Base-by-base conservation (phyloP, 2,329 filamentous ascomycete genomes). In the Cladophialophora exuberans region DNA sequence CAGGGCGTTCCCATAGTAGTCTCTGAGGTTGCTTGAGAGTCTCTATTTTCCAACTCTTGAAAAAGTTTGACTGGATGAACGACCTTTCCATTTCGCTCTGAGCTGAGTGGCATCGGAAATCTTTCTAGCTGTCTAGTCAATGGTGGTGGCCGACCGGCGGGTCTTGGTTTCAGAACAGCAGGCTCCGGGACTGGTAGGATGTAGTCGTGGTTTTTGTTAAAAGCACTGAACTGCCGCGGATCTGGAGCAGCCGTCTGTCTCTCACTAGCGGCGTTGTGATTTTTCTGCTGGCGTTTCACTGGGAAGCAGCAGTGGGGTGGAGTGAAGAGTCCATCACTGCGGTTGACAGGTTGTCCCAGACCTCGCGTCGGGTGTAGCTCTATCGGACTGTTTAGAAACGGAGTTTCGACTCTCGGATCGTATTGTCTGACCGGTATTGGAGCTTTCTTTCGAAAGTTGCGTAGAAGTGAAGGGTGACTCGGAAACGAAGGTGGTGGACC, bases 131-230 rank as follows among this genome's bases (percentile, higher is more conserved):
- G 59, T 30, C 42, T 54, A 11, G 53, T 60, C 30, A 62, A 49
- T 15, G 61, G 56, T 28, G 61, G 57, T 54, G 62, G 58, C 46
- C 57, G 52, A 17, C 57, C 61, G 42, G 57, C 56, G 22, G 54
- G 50, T 50, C 62, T 53, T 44, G 62, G 56, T 46, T 57, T 63
- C 30, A 64, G 39, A 9, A 55, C 31, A 23, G 61, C 43, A 9
- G 62, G 56, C 39, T 63, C 62, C 22, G 62, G 62, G 10, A 64
- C 53, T 7, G 60, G 60, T 15, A 62, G 52, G 10, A 64, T 60
- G 43, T 63, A 61, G 22, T 63, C 60, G 41, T 59, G 48, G 30
- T 45, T 44, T 9, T 28, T 45, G 17, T 39, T 52, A 20, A 45
- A 43, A 20, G 39, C 52, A 28, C 18, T 54, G 43, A 44, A 50